Evolutionary conservation across 2,329 filamentous ascomycete genomes (phyloP), one percentile per base, ranked within the genome.

Genomic region (Venturia asperata): DNA sequence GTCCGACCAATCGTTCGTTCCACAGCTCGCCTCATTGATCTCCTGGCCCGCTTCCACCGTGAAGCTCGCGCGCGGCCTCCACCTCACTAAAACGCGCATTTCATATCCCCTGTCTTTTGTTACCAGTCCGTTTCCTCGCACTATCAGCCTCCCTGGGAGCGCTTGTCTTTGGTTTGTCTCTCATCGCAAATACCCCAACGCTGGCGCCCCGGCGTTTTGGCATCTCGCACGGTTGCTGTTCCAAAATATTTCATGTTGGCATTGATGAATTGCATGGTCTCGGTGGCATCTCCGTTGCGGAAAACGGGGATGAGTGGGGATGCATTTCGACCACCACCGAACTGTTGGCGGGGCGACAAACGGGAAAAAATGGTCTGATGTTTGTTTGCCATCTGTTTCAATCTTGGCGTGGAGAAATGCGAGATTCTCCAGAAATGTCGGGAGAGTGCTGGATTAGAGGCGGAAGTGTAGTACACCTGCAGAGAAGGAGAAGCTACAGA

Each of bases 1-100:
- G 52, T 58, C 52, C 52, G 52, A 9, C 52, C 52, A 37, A 58
- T 37, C 27, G 30, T 15, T 58, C 30, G 10, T 58, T 58, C 30
- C 17, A 37, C 19, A 19, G 3, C 17, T 37, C 52, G 1, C 6
- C n/a, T n/a, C n/a, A 24, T n/a, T 52, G 21, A 27, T 24, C 24
- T 21, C 47, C 24, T 52, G 47, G 27, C 47, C 24, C 21, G 47
- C 21, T 52, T 52, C 21, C 10, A 27, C 21, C 52, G 7, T 11
- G 19, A 37, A 1, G 3, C 27, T 37, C 19, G 15, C 15, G 30
- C 24, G 52, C 52, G 17, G 19, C 30, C 27, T 34, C 52, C 52
- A 58, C 27, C 24, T 34, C 30, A 34, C 30, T 34, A 34, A 34
- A 17, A 19, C 30, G 7, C 3, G 49, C 24, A 30, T 34, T 34